Base-by-base conservation (phyloP, 2,329 filamentous ascomycete genomes). In the Cladophialophora carrionii region DNA sequence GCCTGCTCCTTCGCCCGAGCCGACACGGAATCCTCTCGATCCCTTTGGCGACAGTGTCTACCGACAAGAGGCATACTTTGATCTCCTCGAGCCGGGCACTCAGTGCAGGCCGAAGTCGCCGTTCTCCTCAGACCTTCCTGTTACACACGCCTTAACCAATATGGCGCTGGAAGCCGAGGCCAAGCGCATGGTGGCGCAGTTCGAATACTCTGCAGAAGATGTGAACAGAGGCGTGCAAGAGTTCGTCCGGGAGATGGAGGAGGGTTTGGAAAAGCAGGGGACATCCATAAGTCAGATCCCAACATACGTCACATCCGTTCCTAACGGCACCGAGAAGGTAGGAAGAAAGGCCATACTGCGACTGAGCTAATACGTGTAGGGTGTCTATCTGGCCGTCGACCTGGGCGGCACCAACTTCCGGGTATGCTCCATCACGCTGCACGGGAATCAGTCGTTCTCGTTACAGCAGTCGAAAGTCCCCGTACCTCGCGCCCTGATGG, bases 371-470 rank as follows among this genome's bases (percentile, higher is more conserved):
- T 37, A 53, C 43, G 17, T 49, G n/a, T 72, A 96, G 92, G 95
- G 95, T 55, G 83, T 97, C 46, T 99, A 97, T 80, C 88, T 99
- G 75, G 94, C 95, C 46, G 93, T 99, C 70, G 95, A 99, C 75
- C 85, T 99, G n/a, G 95, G 95, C 68, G 95, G 95, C 73, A 99
- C 95, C 70, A 99, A 99, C 81, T 96, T 98, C 80, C 90, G 95
- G 72, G 95, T 99, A 74, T 99, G 95, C 82, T 97, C 94, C 51
- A 90, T 99, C 74, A 86, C 91, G 72, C 84, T 99, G 67, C 93
- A 96, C 76, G 95, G 95, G 74, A 92, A 98, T 80, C 93, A 90
- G 73, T 97, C 92, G 63, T 98, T 97, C 83, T 91, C 91, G 78
- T 86, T 98, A 72, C 96, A 90, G 60, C 96, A 92, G 81, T 91